Conservation (phyloP, 169 alveolate genomes). For the Plasmodium gallinaceum region DNA sequence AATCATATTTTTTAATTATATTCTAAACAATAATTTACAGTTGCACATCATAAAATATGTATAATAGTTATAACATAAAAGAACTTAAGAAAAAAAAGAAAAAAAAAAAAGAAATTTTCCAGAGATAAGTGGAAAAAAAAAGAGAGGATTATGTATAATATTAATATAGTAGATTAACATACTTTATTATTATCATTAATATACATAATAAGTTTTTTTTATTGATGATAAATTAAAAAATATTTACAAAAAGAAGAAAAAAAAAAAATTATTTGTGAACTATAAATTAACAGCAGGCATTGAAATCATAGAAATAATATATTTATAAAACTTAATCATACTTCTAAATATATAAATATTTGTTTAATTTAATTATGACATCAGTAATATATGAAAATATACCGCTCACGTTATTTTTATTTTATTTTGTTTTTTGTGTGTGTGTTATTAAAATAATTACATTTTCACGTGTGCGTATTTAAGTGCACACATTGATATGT, state of each 20-base stretch:
- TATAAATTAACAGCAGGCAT: conserved; percentile 24
- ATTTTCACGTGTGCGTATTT: conserved; percentile 48
- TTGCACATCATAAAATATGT: conserved; percentile 26
- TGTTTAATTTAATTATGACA: neutral
- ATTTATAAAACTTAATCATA: neutral
- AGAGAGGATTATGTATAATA: too few species aligned
- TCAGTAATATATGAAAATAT: too few species aligned
- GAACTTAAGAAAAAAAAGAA: neutral
- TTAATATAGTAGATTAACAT: too few species aligned
- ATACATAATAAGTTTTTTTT: too few species aligned
- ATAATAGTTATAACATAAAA: conserved; percentile 13
- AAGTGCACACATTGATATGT: conserved; percentile 50
- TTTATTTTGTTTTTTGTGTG: conserved; percentile 15
- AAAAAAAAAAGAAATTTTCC: conserved; percentile 25
- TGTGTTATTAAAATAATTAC: conserved; percentile 19
- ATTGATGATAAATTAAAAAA: too few species aligned
- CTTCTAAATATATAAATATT: conserved; percentile 5
- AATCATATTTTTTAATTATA: conserved; percentile 30
- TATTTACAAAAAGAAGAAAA: neutral
- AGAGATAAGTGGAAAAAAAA: conserved; percentile 8
- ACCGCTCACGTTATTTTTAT: neutral
- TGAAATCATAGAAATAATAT: conserved; percentile 46
- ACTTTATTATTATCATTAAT: too few species aligned
- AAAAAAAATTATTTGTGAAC: conserved; percentile 18
- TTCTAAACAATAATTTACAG: conserved; percentile 52